Evolutionary conservation across 306 rosid species (phyloP), one percentile per base, ranked within the genome.

Genomic region (Neltuma alba): DNA sequence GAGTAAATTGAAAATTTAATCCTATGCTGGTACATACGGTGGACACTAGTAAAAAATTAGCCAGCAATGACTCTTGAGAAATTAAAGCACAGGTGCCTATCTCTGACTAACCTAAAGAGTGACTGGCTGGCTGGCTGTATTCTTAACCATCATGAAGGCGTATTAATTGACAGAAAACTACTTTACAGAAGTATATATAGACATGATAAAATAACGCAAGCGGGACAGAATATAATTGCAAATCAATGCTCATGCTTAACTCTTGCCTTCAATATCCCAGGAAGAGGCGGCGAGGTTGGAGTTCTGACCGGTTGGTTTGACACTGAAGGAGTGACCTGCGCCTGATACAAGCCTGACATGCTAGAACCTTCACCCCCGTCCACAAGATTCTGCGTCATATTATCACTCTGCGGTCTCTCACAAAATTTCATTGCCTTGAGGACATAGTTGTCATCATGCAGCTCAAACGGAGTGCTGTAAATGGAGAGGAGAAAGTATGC

Each of bases 401-500:
- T 84, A 76, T 89, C 96, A 50, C 64, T 83, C 61, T 78, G 91
- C 23, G 90, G 89, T 83, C 90, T 82, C 34, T 89, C 91, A 66
- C 91, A 86, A 75, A 95, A 90, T 60, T 93, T 86, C 99, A 96
- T 96, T 50, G 94, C 97, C 86, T 91, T 93, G 64, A 93, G 88
- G 55, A 92, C 98, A 77, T 90, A 95, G 77, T 92, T 91, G 87
- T 92, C 99, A 21, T 95, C 98, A 57, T 95, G 99, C 83, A 95
- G 92, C 97, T 95, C 98, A 82, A 95, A 95, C 23, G 99, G 99
- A 54, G 99, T 88, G 87, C 99, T 95, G 88, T 85, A 84, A 37
- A 58, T 74, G 72, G 54, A 72, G n/a, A 71, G 48, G 74, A 76
- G 40, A 69, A 84, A 38, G 67, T 37, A 71, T 48, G 48, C 62